A percentile compares a stretch with the other conserved stretches of the same genome.
Conservation (phyloP, 225 moss, liverwort and hornwort species). For the Climacium dendroides region DNA sequence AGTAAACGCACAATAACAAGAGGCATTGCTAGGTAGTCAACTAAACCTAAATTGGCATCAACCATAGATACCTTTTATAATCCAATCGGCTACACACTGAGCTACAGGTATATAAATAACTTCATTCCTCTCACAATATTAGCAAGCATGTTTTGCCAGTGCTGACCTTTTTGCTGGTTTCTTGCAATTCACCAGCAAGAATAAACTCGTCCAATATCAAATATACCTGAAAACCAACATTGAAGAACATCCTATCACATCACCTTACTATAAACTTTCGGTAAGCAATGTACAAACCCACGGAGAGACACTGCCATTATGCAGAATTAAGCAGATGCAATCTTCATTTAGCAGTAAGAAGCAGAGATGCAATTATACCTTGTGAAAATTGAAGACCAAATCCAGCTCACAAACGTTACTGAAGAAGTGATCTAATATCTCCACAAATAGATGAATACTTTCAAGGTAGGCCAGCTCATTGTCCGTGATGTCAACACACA, state of each 20-base stretch:
- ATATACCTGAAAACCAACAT: conserved; percentile 56
- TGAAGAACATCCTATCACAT: background rate
- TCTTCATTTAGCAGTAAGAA: background rate
- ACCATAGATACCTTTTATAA: background rate
- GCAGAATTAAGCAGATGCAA: background rate
- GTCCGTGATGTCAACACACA: conserved; percentile 99
- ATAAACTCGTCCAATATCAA: conserved; percentile 97
- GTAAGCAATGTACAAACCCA: background rate
- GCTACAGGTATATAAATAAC: background rate
- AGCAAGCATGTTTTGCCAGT: background rate
- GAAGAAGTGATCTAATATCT: conserved; percentile 99
- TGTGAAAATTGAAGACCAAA: conserved; percentile 97
- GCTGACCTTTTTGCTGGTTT: conserved; percentile 94
- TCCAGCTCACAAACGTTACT: conserved; percentile 99
- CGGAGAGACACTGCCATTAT: background rate
- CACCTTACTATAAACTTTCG: background rate
- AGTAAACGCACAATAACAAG: background rate
- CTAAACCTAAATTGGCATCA: background rate
- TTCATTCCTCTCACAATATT: background rate
- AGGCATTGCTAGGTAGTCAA: background rate
- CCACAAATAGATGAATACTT: conserved; percentile 96
- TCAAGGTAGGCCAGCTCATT: conserved; percentile 98
- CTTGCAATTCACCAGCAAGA: conserved; percentile 96
- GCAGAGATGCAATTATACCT: conserved; percentile 21
- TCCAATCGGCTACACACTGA: background rate